Conservation (phyloP, 106 monocot genomes). For the Apostasia ramifera region DNA sequence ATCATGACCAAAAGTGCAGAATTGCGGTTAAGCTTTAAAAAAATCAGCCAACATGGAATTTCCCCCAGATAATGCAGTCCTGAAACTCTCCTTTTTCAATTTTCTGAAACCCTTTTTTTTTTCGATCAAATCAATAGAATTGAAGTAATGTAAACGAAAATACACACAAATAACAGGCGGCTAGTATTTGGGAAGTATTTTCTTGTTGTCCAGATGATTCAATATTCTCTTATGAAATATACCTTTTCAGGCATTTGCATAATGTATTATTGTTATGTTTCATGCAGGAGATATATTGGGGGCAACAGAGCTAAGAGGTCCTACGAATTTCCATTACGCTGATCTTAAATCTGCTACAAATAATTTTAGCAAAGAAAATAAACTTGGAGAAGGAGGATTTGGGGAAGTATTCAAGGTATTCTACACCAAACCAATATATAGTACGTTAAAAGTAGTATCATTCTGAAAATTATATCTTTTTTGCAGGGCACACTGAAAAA, state of each 20-base stretch:
- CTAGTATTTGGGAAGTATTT: no score
- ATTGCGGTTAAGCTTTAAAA: no score
- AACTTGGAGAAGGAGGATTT: constrained; percentile 70
- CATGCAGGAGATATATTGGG: constrained; percentile 44
- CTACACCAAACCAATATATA: background rate
- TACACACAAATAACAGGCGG: no score
- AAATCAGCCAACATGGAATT: no score
- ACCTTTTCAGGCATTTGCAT: background rate
- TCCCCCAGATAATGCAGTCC: no score
- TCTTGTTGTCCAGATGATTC: no score
- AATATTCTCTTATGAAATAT: no score
- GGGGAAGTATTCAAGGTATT: constrained; percentile 61
- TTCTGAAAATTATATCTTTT: background rate
- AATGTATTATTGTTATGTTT: constrained; percentile 5
- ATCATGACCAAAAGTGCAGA: no score
- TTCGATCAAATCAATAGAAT: no score
- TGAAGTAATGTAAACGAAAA: no score
- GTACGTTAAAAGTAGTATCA: background rate
- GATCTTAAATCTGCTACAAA: constrained; percentile 59
- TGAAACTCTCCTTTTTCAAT: no score
- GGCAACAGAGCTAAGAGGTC: constrained; percentile 56
- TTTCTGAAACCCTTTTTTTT: no score
- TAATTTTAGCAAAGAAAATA: constrained; percentile 50
- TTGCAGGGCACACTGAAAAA: constrained; percentile 47
- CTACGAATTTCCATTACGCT: constrained; percentile 37